Percentiles rank a stretch among this genome's conserved stretches.
phyloP scores from a whole-genome alignment of 2,329 filamentous ascomycete genomes.

The Nemania diffusa region DNA sequence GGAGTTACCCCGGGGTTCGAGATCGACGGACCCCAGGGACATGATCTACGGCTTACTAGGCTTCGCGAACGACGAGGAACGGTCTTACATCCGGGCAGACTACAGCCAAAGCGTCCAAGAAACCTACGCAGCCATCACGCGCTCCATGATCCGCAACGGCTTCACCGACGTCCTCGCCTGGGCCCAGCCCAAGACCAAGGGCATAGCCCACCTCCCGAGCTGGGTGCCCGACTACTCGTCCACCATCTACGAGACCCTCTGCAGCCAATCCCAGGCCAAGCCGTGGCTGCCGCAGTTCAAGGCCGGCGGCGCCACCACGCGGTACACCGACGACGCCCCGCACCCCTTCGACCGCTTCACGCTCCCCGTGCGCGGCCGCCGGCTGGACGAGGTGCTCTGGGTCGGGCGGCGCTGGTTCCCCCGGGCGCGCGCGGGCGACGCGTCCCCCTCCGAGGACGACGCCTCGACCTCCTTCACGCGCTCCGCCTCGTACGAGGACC shows the following conservation, averaged over 20 bases:
- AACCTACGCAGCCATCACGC: conserved; percentile 9
- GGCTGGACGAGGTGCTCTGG: not conserved
- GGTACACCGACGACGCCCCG: not conserved
- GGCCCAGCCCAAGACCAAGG: conserved; percentile 24
- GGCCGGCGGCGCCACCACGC: conserved; percentile 5
- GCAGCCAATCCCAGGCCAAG: conserved; percentile 31
- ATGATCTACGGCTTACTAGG: conserved; percentile 33
- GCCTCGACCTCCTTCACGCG: not conserved
- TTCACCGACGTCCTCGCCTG: conserved; percentile 35
- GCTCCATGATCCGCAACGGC: conserved; percentile 19
- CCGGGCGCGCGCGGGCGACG: not conserved
- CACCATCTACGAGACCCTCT: conserved; percentile 32
- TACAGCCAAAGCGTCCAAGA: conserved; percentile 26
- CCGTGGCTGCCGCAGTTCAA: conserved; percentile 25
- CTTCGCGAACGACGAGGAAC: conserved; percentile 27
- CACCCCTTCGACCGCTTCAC: not conserved
- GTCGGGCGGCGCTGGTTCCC: conserved; percentile 25
- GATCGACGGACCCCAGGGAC: conserved; percentile 27
- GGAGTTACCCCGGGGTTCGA: conserved; percentile 30
- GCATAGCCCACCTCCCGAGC: conserved; percentile 12
- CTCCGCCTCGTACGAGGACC: conserved; percentile 12
- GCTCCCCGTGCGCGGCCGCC: conserved; percentile 14
- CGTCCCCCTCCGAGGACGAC: not conserved
- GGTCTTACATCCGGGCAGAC: conserved; percentile 23
- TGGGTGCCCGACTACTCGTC: conserved; percentile 33